These are phyloP conservation scores for Harringtonia aguacate DNA, from an alignment of 2,329 filamentous ascomycete genomes.

Conservation along the genomic window DNA sequence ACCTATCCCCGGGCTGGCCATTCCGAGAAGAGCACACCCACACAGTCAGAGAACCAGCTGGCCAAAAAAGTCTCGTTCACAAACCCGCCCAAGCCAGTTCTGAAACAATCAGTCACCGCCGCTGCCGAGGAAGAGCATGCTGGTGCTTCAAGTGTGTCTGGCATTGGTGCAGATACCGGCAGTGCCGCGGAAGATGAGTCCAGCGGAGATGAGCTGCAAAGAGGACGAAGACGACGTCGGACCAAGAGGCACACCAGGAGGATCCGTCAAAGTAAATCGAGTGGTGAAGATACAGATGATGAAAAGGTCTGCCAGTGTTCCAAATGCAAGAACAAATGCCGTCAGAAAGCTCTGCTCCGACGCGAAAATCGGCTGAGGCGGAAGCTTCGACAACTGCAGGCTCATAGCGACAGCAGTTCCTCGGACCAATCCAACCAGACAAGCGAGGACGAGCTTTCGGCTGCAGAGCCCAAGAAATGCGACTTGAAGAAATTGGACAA, in stretches of 20 bases:
- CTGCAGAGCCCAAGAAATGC: not conserved
- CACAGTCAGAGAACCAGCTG: not conserved
- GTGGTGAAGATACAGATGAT: not conserved
- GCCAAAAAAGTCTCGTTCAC: slow-evolving; percentile 35
- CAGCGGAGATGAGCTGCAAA: not conserved
- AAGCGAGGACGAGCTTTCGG: not conserved
- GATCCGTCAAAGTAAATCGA: not conserved
- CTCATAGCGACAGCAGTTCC: not conserved
- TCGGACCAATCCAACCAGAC: slow-evolving; percentile 1
- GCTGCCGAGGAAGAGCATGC: slow-evolving; percentile 4
- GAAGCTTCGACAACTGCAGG: not conserved
- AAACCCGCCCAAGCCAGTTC: slow-evolving; percentile 22
- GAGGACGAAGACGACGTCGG: not conserved
- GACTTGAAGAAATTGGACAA: not conserved
- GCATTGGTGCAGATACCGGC: not conserved
- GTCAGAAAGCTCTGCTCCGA: not conserved
- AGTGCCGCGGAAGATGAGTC: not conserved
- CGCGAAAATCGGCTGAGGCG: not conserved
- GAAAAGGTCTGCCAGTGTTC: not conserved
- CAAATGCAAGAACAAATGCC: slow-evolving; percentile 11
- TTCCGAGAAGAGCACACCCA: not conserved
- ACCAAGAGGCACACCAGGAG: not conserved
- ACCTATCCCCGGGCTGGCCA: slow-evolving; percentile 33
- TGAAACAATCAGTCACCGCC: slow-evolving; percentile 21
- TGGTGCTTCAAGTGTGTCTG: not conserved